Evolutionary conservation across 2,329 filamentous ascomycete genomes (phyloP).

Genomic region (Phyllosticta citrichinensis): DNA sequence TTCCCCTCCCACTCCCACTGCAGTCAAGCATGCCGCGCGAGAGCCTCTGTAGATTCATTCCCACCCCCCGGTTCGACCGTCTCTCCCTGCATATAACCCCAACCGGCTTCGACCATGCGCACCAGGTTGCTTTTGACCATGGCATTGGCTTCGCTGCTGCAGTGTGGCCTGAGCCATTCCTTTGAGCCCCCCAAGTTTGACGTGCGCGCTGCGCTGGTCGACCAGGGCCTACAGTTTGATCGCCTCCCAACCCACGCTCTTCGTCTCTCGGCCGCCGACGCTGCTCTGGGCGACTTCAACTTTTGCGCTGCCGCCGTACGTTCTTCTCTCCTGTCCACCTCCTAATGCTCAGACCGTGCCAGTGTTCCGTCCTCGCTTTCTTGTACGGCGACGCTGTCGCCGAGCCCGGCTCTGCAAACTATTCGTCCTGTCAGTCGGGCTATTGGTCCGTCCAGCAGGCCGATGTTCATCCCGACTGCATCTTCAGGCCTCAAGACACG

Average conservation of each 20-base stretch:
- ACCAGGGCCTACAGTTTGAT: slow-evolving; percentile 14
- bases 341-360: neutral
- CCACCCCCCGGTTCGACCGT: neutral
- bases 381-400: slow-evolving; percentile 17
- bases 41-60: neutral
- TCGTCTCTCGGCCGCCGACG: neutral
- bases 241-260: slow-evolving; percentile 2
- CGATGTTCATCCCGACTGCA: slow-evolving; percentile 16
- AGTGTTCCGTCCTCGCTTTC: slow-evolving; percentile 18
- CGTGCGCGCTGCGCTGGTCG: slow-evolving; percentile 11
- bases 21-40: neutral
- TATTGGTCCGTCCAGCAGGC: slow-evolving; percentile 23
- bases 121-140: slow-evolving; percentile 4
- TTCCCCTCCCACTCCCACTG: neutral
- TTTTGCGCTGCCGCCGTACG: slow-evolving; percentile 17
- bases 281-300: neutral
- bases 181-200: slow-evolving; percentile 13
- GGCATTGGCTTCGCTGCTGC: neutral
- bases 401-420: slow-evolving; percentile 12
- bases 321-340: neutral
- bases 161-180: neutral
- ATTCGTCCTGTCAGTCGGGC: slow-evolving; percentile 16
- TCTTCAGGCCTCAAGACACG: slow-evolving; percentile 17
- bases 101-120: slow-evolving; percentile 1
- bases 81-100: neutral